Evolutionary conservation across 2,329 filamentous ascomycete genomes (phyloP).

Genomic region (Cordyceps pruinosa): DNA sequence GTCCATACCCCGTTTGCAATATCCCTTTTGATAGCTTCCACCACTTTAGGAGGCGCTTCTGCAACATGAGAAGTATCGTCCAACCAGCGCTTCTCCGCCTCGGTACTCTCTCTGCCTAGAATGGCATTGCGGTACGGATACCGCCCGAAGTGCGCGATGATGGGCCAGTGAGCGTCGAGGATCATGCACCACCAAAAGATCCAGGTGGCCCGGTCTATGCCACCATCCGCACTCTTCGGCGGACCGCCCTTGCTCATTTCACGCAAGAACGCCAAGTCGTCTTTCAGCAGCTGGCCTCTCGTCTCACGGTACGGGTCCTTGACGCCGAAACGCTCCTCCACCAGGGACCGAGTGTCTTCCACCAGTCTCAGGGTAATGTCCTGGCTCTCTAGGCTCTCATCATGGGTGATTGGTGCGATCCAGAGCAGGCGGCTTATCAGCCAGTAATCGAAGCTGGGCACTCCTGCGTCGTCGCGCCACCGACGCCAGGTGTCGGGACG

Average conservation of each 20-base stretch:
- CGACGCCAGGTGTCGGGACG: constrained; percentile 1
- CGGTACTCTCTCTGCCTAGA: not conserved
- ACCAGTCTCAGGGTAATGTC: not conserved
- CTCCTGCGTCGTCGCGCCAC: constrained; percentile 1
- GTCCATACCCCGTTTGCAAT: not conserved
- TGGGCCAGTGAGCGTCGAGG: not conserved
- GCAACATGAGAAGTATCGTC: constrained; percentile 2
- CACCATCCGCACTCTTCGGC: not conserved
- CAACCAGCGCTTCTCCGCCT: not conserved
- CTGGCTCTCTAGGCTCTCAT: constrained; percentile 1
- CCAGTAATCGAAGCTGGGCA: constrained; percentile 4
- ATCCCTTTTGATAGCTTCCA: not conserved
- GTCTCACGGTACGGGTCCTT: not conserved
- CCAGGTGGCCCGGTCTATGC: not conserved
- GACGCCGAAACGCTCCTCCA: constrained; percentile 1
- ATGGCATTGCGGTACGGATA: constrained; percentile 5
- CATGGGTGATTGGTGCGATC: not conserved
- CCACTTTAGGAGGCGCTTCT: not conserved
- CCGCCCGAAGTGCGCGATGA: not conserved
- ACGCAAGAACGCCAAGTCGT: not conserved
- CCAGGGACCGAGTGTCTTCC: not conserved
- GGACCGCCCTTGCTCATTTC: not conserved
- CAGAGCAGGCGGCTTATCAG: not conserved
- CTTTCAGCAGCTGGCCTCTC: not conserved
- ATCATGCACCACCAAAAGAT: constrained; percentile 9